These are phyloP conservation scores for Acmispon strigosus DNA, from an alignment of 306 rosid species.

Conservation along the genomic window DNA sequence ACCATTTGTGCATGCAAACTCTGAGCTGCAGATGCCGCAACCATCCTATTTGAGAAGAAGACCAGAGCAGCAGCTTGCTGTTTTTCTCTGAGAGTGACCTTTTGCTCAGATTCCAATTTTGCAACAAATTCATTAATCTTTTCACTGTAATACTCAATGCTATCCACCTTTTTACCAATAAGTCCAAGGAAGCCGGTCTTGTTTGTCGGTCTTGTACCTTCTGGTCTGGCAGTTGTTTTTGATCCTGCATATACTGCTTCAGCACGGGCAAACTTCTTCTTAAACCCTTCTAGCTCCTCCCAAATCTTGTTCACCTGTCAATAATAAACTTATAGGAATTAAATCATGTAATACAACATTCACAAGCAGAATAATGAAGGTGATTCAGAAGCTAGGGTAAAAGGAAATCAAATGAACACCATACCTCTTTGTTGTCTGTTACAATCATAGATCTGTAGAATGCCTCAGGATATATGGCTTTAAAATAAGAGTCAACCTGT, in stretches of 20 bases:
- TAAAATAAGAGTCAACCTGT: conserved; percentile 65
- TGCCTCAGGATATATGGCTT: conserved; percentile 55
- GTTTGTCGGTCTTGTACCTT: conserved; percentile 70
- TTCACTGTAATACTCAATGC: conserved; percentile 53
- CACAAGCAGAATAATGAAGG: not conserved
- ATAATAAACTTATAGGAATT: conserved; percentile 7
- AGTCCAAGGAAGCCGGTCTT: conserved; percentile 79
- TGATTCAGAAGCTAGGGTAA: not conserved
- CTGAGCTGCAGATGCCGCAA: conserved; percentile 92
- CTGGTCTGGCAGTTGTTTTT: conserved; percentile 54
- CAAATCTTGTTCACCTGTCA: conserved; percentile 69
- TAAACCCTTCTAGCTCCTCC: conserved; percentile 57
- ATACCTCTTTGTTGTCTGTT: conserved; percentile 72
- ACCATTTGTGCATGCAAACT: conserved; percentile 70
- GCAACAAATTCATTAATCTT: conserved; percentile 50
- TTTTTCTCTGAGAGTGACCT: conserved; percentile 75
- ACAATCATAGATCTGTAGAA: conserved; percentile 80
- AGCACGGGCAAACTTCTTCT: conserved; percentile 69
- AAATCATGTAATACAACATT: not conserved
- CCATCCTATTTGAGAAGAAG: conserved; percentile 58
- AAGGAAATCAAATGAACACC: not conserved
- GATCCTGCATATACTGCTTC: conserved; percentile 57
- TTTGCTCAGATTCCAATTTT: conserved; percentile 77
- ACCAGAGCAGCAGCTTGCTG: conserved; percentile 71
- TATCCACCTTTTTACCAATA: conserved; percentile 70